Conservation (phyloP, 2,329 filamentous ascomycete species). For the Metarhizium guizhouense region DNA sequence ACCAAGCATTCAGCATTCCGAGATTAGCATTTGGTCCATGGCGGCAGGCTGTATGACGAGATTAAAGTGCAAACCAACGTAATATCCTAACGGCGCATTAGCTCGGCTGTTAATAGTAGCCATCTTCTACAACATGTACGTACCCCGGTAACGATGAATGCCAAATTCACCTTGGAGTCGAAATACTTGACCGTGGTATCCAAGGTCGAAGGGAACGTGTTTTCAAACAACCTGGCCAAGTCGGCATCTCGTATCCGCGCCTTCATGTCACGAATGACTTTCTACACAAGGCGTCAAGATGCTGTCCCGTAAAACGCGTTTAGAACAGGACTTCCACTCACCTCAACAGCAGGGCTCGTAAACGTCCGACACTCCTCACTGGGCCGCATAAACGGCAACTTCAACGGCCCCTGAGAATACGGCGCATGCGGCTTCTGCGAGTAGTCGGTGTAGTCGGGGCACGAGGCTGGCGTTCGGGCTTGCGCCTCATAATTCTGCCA, state of each 20-base stretch:
- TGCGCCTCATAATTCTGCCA: neutral
- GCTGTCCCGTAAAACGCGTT: neutral
- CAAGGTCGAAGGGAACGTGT: conserved; percentile 74
- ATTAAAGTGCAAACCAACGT: conserved; percentile 9
- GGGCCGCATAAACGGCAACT: conserved; percentile 18
- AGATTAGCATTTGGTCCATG: neutral
- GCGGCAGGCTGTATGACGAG: no score
- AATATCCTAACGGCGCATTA: conserved; percentile 12
- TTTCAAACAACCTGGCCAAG: conserved; percentile 71
- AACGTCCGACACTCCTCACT: conserved; percentile 18
- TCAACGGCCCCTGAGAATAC: conserved; percentile 12
- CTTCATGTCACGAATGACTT: conserved; percentile 26
- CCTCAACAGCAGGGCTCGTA: conserved; percentile 18
- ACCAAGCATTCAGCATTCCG: no score
- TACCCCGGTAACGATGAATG: conserved; percentile 75
- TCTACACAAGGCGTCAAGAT: conserved; percentile 6
- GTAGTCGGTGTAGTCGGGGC: conserved; percentile 16
- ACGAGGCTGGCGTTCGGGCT: conserved; percentile 12
- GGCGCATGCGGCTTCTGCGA: conserved; percentile 14
- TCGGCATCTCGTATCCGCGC: conserved; percentile 42
- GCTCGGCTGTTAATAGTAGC: neutral
- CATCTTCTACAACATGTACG: conserved; percentile 33
- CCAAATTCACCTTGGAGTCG: conserved; percentile 52
- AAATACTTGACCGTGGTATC: conserved; percentile 79
- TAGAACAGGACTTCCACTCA: conserved; percentile 1